Evolutionary conservation across 352 stramenopile species (phyloP).

Genomic region (Phytophthora sojae): DNA sequence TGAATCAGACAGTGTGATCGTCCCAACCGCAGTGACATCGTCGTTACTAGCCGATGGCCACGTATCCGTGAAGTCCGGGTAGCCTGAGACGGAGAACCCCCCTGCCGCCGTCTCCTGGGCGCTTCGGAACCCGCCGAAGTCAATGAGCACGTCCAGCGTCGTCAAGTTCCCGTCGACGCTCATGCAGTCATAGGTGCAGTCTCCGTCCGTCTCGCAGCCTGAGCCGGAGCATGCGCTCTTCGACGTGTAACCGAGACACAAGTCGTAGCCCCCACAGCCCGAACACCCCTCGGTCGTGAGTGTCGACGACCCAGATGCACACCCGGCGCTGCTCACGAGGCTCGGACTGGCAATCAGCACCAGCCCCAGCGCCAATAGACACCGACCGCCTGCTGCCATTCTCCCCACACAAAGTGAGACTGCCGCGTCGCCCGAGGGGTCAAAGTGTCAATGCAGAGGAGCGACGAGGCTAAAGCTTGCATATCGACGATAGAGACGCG

Average conservation of each 20-base stretch:
- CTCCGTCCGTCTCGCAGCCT: constrained; percentile 35
- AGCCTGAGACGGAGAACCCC: constrained; percentile 9
- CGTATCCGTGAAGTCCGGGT: constrained; percentile 34
- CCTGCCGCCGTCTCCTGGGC: constrained; percentile 34
- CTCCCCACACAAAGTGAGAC: constrained; percentile 18
- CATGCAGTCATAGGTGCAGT: constrained; percentile 42
- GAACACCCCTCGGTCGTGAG: constrained; percentile 35
- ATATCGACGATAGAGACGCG: constrained; percentile 3
- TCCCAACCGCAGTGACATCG: constrained; percentile 24
- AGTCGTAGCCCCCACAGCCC: constrained; percentile 31
- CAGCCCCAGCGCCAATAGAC: constrained; percentile 11
- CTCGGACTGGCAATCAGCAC: constrained; percentile 5
- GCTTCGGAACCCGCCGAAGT: constrained; percentile 41
- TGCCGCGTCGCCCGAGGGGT: not conserved
- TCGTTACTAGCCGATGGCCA: constrained; percentile 41
- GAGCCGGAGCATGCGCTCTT: constrained; percentile 33
- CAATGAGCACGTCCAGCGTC: constrained; percentile 30
- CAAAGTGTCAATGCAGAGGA: constrained; percentile 26
- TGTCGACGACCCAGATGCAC: constrained; percentile 30
- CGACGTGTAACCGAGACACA: constrained; percentile 38
- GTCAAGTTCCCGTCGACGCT: constrained; percentile 30
- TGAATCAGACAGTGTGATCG: constrained; percentile 25
- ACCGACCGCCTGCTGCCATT: constrained; percentile 14
- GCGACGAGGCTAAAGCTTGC: constrained; percentile 9
- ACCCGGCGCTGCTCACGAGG: constrained; percentile 17